Evolutionary conservation across 768 basidiomycete genomes (phyloP).

Genomic region (Fomitopsis pulvina): DNA sequence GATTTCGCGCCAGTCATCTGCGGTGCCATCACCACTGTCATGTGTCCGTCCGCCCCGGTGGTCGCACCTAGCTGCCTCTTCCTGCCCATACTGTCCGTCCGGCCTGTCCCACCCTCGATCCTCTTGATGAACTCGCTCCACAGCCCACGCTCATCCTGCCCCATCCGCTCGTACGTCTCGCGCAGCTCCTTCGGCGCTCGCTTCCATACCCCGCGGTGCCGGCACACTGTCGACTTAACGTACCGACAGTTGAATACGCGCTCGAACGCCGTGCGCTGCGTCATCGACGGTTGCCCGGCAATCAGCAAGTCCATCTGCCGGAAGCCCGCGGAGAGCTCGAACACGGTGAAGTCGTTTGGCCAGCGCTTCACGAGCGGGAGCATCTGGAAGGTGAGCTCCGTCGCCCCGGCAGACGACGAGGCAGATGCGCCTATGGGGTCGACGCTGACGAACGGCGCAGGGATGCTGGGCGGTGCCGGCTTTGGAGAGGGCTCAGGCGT

Average conservation of each 20-base stretch:
- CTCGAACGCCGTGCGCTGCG: constrained; percentile 63
- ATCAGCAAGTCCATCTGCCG: constrained; percentile 38
- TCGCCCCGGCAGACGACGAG: too few relatives aligned
- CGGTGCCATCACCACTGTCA: constrained; percentile 6
- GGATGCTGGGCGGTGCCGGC: too few relatives aligned
- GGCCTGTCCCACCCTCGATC: constrained; percentile 8
- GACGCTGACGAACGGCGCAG: too few relatives aligned
- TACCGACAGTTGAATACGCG: constrained; percentile 65
- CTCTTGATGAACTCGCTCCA: constrained; percentile 64
- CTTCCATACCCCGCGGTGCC: constrained; percentile 63
- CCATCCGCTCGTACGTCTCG: constrained; percentile 48
- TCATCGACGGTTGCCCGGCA: constrained; percentile 34
- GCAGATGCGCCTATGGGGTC: too few relatives aligned
- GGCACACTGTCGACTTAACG: constrained; percentile 68
- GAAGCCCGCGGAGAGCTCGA: constrained; percentile 58
- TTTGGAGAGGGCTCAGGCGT: too few relatives aligned
- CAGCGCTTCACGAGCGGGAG: constrained; percentile 59
- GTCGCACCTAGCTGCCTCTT: constrained; percentile 1
- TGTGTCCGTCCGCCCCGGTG: constrained; percentile 13
- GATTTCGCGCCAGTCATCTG: too few relatives aligned
- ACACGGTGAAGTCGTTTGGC: constrained; percentile 73
- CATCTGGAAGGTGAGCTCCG: too few relatives aligned
- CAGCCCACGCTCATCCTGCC: constrained; percentile 48
- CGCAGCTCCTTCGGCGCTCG: constrained; percentile 43
- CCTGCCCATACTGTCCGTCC: constrained; percentile 7